Evolutionary conservation across 768 basidiomycete genomes (phyloP), one percentile per base, ranked within the genome.

Genomic region (Lactarius trivialis): DNA sequence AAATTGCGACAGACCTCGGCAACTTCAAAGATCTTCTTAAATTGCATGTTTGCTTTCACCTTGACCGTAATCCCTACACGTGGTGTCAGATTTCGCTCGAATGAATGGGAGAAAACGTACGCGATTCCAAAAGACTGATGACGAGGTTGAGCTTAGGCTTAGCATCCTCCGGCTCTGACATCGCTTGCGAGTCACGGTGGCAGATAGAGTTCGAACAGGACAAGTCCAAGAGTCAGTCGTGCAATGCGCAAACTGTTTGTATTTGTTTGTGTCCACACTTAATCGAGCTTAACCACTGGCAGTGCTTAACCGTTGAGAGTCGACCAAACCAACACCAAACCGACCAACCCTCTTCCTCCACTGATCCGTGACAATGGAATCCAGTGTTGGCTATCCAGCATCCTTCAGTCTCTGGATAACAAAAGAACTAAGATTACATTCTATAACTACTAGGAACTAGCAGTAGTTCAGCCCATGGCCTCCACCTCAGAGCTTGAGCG

Each of bases 21-120:
- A 1, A 64, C 65, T 15, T 66, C 65, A 24, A 66, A 66, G 12
- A 64, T 66, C 8, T 66, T 66, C 55, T 60, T 66, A 30, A 66
- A 66, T 9, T 48, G 65, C 65, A 66, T 66, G 43, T 60, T 66
- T 15, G 65, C 65, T n/a, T 66, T 66, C 21, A 66, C 65, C 34
- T 66, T 66, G 2, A 66, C 65, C 1, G 65, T 66, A 2, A 64
- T 28, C 21, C 49, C 65, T 66, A 15, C 17, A n/a, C 24, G 7
- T 45, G 30, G 7, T 11, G 15, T 63, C 45, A 62, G 57, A 39
- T 26, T 24, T 21, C 21, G 41, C 7, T 52, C 30, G n/a, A 15
- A 21, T 17, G n/a, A 24, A 56, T 19, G 26, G n/a, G 9, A 24
- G 26, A 33, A 26, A 36, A 66, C 58, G 12, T 17, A 66, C 65